Percentiles rank a stretch among this genome's conserved stretches.
Conservation (phyloP, 2,329 filamentous ascomycete genomes). For the Talaromyces sp. region DNA sequence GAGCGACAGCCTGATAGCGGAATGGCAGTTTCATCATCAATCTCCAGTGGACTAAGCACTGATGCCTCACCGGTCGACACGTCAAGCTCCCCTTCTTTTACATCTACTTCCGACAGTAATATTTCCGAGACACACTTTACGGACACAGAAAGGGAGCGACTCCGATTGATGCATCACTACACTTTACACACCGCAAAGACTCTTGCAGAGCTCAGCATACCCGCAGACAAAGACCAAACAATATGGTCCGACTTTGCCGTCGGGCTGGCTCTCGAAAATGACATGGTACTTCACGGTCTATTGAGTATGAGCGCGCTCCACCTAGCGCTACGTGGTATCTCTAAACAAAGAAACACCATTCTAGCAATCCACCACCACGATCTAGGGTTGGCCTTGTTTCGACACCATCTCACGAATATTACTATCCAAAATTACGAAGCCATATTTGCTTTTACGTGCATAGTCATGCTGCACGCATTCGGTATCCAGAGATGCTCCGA, state of each 20-base stretch:
- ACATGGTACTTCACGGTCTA: slow-evolving; percentile 10
- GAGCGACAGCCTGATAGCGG: neutral
- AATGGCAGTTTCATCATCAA: neutral
- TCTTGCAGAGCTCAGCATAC: slow-evolving; percentile 5
- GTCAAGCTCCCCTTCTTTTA: neutral
- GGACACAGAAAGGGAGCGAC: slow-evolving; percentile 3
- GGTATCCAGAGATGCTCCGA: slow-evolving; percentile 12
- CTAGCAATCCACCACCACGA: slow-evolving; percentile 9
- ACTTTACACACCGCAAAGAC: slow-evolving; percentile 7
- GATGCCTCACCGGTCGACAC: neutral
- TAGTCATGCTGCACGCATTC: slow-evolving; percentile 10
- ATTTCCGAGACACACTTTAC: neutral
- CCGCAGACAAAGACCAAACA: neutral
- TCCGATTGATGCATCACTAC: slow-evolving; percentile 10
- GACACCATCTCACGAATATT: neutral
- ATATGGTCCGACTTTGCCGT: slow-evolving; percentile 4
- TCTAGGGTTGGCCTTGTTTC: slow-evolving; percentile 6
- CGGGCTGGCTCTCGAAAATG: slow-evolving; percentile 11
- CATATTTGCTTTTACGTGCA: slow-evolving; percentile 6
- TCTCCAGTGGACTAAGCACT: neutral
- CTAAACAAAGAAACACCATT: slow-evolving; percentile 3
- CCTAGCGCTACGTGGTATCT: slow-evolving; percentile 2
- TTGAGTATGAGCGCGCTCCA: slow-evolving; percentile 10
- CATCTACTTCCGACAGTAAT: neutral
- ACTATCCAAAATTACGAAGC: neutral